Base-by-base conservation (phyloP, 1,284 basidiomycete genomes). In the Hypsizygus ulmarius region DNA sequence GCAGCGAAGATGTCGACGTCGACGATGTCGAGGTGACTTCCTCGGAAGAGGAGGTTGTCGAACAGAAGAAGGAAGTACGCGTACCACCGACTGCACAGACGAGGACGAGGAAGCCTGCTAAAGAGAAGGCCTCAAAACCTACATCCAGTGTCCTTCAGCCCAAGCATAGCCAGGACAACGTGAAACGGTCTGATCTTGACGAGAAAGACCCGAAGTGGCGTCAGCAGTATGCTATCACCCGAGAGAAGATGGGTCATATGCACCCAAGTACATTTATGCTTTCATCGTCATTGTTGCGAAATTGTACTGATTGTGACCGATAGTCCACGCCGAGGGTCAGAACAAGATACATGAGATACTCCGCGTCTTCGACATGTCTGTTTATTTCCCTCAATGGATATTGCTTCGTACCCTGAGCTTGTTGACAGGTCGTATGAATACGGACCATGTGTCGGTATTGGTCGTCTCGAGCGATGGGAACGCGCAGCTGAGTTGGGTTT, bases 391-490 rank as follows among this genome's bases (percentile, higher is more conserved):
- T 12, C 30, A 27, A 27, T 3, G 21, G 5, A n/a, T 18, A 16
- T 18, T 8, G 8, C 14, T n/a, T 5, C 11, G n/a, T 38, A 14
- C 32, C 39, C n/a, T 41, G n/a, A 15, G 12, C 9, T 18, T 29
- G 3, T 7, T 19, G 44, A 36, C 35, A 88, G 86, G 59, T 82
- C 84, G 0, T 84, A 85, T 49, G 82, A 91, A 56, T 96, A 85
- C 62, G 93, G 93, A 0, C 93, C 93, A 1, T 93, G 87, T 56
- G 75, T 90, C 36, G 93, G 93, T 1, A 77, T 95, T 39, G 80
- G 84, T 10, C 81, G 94, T 36, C 70, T 97, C 18, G 83, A 94
- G 54, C 77, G 95, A 28, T 98, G 93, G 92, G 80, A 96, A 59
- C 76, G 95, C 33, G 95, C 95, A 0, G 64, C 86, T 38, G 77